phyloP scores from a whole-genome alignment of 352 stramenopile species.

The Phytopythium cucurbitacearum region DNA sequence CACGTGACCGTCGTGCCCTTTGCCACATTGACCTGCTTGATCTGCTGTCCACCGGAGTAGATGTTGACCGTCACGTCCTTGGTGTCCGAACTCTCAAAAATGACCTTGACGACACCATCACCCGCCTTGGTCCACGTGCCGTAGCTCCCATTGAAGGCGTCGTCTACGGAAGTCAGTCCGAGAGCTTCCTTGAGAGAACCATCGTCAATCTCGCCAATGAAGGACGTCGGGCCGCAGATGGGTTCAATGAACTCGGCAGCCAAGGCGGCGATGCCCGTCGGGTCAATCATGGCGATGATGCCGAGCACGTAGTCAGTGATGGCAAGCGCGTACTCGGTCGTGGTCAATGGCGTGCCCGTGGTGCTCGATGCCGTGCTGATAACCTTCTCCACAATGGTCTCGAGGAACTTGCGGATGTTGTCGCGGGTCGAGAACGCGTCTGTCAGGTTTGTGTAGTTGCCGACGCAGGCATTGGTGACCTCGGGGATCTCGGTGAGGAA shows the following conservation, averaged over 20 bases:
- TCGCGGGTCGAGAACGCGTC: constrained; percentile 43
- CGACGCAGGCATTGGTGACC: constrained; percentile 39
- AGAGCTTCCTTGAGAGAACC: constrained; percentile 33
- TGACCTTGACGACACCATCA: constrained; percentile 30
- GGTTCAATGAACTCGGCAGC: constrained; percentile 50
- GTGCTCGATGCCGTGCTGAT: constrained; percentile 25
- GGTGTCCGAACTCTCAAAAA: constrained; percentile 33
- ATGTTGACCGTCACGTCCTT: constrained; percentile 44
- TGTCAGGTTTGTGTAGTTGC: constrained; percentile 15
- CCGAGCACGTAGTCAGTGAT: constrained; percentile 37
- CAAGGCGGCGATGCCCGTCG: constrained; percentile 39
- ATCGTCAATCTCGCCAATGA: constrained; percentile 55
- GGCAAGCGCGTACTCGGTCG: constrained; percentile 31
- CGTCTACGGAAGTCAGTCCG: constrained; percentile 28
- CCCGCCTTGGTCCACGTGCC: constrained; percentile 40
- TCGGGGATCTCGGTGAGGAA: constrained; percentile 42
- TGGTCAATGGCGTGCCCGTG: constrained; percentile 25
- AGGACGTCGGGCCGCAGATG: constrained; percentile 51
- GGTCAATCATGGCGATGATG: constrained; percentile 41
- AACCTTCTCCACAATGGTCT: constrained; percentile 54
- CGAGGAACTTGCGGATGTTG: constrained; percentile 42
- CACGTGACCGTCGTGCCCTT: constrained; percentile 31
- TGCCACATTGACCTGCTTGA: constrained; percentile 27
- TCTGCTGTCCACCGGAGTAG: constrained; percentile 27
- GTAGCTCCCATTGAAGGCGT: constrained; percentile 35